Evolutionary conservation across 2,329 filamentous ascomycete genomes (phyloP).

Genomic region (Penicillium sp.): DNA sequence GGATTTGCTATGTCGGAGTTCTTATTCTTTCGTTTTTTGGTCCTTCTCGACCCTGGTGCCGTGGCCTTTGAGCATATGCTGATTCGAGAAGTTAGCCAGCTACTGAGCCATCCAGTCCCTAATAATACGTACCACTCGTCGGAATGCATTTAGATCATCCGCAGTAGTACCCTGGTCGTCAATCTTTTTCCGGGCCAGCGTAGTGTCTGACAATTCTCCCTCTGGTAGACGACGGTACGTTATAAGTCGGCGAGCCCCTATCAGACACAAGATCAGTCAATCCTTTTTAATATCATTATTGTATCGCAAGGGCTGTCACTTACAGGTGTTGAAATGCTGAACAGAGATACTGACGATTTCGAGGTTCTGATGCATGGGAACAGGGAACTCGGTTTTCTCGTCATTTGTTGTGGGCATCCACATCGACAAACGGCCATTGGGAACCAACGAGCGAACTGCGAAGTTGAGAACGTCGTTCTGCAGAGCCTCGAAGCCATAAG

Average conservation of each 20-base stretch:
- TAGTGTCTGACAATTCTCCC: conserved; percentile 35
- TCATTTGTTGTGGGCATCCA: conserved; percentile 96
- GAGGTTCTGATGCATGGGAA: conserved; percentile 74
- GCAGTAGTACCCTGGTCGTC: conserved; percentile 50
- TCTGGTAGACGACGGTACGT: conserved; percentile 75
- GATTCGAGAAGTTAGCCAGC: background rate
- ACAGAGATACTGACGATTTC: conserved; percentile 72
- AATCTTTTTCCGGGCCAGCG: conserved; percentile 32
- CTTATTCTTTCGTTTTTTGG: background rate
- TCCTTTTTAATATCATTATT: background rate
- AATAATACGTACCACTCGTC: conserved; percentile 46
- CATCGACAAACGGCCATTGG: conserved; percentile 77
- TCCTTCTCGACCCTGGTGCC: background rate
- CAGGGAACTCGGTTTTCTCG: conserved; percentile 69
- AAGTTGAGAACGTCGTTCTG: conserved; percentile 87
- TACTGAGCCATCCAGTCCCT: background rate
- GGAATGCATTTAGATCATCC: conserved; percentile 66
- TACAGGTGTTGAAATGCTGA: conserved; percentile 87
- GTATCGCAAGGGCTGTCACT: conserved; percentile 25
- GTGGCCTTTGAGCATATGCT: conserved; percentile 9
- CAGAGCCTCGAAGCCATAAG: conserved; percentile 89
- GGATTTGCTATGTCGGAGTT: background rate
- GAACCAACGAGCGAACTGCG: conserved; percentile 70
- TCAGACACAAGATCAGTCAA: conserved; percentile 2
- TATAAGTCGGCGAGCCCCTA: conserved; percentile 83